A percentile compares a stretch with the other conserved stretches of the same genome.
These are phyloP conservation scores for Penicillium sp. DNA, from an alignment of 2,329 filamentous ascomycete genomes.

Conservation along the genomic window DNA sequence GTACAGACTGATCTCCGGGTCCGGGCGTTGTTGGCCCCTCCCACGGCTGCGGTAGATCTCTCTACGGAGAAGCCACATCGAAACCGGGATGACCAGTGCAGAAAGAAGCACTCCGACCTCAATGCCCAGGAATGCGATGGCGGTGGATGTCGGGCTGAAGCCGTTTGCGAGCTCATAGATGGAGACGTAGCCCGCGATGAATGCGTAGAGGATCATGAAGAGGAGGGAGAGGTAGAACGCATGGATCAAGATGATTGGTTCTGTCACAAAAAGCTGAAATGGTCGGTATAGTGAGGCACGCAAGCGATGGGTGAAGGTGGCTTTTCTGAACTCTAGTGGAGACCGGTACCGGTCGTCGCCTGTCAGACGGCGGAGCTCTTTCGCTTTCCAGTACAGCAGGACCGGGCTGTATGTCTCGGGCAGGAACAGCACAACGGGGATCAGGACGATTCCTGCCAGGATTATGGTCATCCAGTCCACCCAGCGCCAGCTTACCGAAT, in stretches of 20 bases:
- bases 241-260: conserved; percentile 37
- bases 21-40: conserved; percentile 41
- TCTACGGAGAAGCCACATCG: conserved; percentile 47
- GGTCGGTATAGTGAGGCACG: conserved; percentile 49
- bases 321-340: conserved; percentile 46
- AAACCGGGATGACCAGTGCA: conserved; percentile 43
- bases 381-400: conserved; percentile 49
- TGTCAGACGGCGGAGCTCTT: conserved; percentile 42
- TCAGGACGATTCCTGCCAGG: conserved; percentile 35
- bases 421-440: conserved; percentile 44
- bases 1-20: conserved; percentile 57
- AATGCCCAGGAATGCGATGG: conserved; percentile 52
- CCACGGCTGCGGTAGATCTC: conserved; percentile 46
- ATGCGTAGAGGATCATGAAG: conserved; percentile 36
- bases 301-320: conserved; percentile 41
- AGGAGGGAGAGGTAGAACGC: conserved; percentile 30
- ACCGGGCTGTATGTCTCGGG: conserved; percentile 54
- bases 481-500: conserved; percentile 48
- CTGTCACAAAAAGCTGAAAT: conserved; percentile 49
- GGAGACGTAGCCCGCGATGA: conserved; percentile 49
- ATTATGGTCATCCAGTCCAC: conserved; percentile 48
- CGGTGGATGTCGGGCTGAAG: conserved; percentile 47
- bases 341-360: conserved; percentile 51
- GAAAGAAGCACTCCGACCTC: conserved; percentile 44
- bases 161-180: conserved; percentile 52